Percentiles rank a stretch among this genome's conserved stretches.
These are phyloP conservation scores for Plantago lanceolata DNA, from an alignment of 305 asterid genomes.

Conservation along the genomic window DNA sequence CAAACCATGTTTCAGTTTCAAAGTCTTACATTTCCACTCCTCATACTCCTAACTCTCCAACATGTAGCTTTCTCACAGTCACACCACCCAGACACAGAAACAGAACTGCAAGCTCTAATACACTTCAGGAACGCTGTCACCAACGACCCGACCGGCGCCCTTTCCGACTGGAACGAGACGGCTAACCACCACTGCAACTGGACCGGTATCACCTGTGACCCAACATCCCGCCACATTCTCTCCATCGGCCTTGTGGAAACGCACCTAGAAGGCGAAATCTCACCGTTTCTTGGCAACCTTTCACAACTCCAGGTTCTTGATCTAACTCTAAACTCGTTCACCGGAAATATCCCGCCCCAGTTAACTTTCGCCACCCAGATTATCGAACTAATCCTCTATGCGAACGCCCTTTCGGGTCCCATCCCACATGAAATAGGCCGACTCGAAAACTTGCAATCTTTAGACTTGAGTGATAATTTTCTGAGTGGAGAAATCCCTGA, in stretches of 20 bases:
- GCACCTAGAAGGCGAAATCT: constrained; percentile 47
- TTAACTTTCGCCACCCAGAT: constrained; percentile 49
- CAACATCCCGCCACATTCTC: constrained; percentile 29
- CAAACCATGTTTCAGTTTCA: constrained; percentile 18
- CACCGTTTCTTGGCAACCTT: constrained; percentile 63
- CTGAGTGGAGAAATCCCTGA: constrained; percentile 57
- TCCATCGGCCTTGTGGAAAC: constrained; percentile 49
- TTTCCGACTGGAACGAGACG: constrained; percentile 46
- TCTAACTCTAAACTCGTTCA: constrained; percentile 57
- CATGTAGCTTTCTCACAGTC: constrained; percentile 28
- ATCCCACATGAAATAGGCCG: constrained; percentile 63
- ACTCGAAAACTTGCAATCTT: constrained; percentile 31
- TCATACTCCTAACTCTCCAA: constrained; percentile 29
- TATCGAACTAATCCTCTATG: constrained; percentile 33
- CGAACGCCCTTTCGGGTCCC: constrained; percentile 52
- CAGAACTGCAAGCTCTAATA: constrained; percentile 49
- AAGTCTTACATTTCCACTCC: constrained; percentile 22
- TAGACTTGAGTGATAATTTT: constrained; percentile 58
- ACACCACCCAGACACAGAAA: constrained; percentile 22
- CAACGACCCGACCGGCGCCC: constrained; percentile 42
- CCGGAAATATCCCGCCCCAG: constrained; percentile 57
- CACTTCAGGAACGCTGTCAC: constrained; percentile 49
- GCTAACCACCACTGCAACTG: constrained; percentile 64
- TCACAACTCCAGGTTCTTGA: constrained; percentile 74
- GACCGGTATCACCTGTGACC: constrained; percentile 58